These are phyloP conservation scores for Arabidopsis hybrid DNA, from an alignment of 441 rosid genomes.

Conservation along the genomic window DNA sequence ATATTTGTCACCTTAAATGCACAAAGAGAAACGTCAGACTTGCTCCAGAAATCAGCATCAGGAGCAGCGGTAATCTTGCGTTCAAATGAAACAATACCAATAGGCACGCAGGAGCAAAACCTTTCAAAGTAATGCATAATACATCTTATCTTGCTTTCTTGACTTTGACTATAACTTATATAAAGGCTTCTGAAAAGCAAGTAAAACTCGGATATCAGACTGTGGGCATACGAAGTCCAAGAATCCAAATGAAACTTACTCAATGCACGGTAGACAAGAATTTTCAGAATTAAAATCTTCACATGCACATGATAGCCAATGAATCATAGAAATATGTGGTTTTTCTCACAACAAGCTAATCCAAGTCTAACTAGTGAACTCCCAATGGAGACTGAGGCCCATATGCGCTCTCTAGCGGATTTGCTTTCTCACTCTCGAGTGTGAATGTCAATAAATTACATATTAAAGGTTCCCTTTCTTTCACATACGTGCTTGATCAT, in stretches of 20 bases:
- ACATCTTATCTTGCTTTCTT: constrained; percentile 81
- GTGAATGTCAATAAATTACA: constrained; percentile 1
- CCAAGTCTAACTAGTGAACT: constrained; percentile 9
- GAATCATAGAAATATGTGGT: background rate
- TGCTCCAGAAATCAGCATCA: constrained; percentile 69
- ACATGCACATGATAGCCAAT: background rate
- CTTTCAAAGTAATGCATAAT: constrained; percentile 81
- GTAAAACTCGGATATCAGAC: constrained; percentile 10
- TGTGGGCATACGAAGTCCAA: constrained; percentile 15
- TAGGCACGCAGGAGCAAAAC: constrained; percentile 65
- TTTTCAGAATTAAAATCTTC: background rate
- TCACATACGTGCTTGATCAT: constrained; percentile 8
- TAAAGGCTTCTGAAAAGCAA: constrained; percentile 67
- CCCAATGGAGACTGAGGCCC: background rate
- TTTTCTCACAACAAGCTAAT: background rate
- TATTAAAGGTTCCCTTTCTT: background rate
- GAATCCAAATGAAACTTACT: constrained; percentile 14
- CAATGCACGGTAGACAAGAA: constrained; percentile 2
- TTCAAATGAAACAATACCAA: constrained; percentile 82
- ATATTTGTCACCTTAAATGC: constrained; percentile 63
- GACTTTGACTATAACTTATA: constrained; percentile 64
- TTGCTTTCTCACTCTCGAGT: background rate
- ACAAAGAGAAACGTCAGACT: constrained; percentile 69
- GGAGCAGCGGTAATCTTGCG: constrained; percentile 70
- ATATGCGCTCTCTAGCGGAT: no score